Evolutionary conservation across 2,329 filamentous ascomycete genomes (phyloP).

Genomic region (Penicillium sp.): DNA sequence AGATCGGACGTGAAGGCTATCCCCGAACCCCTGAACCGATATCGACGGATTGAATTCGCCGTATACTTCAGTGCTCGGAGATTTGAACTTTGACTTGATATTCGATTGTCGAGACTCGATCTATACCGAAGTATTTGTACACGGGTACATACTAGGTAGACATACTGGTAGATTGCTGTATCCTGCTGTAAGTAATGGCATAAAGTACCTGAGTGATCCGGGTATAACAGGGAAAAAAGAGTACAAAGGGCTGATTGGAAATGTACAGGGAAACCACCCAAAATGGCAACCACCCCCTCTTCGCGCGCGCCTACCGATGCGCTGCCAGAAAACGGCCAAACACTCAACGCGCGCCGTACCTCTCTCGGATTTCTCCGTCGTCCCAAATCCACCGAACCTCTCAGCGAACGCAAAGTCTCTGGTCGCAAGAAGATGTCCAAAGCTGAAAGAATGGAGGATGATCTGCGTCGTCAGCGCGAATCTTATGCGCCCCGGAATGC

Average conservation of each 20-base stretch:
- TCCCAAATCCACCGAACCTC: constrained; percentile 60
- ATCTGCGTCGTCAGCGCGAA: constrained; percentile 52
- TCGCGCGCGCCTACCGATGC: constrained; percentile 29
- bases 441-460: constrained; percentile 45
- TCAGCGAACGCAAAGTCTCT: constrained; percentile 50
- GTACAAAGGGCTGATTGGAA: not conserved
- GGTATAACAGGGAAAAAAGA: not conserved
- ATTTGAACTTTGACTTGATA: not conserved
- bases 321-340: constrained; percentile 31
- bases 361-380: constrained; percentile 59
- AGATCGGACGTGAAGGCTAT: not conserved
- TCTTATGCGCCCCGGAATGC: constrained; percentile 53
- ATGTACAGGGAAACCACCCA: constrained; percentile 12
- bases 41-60: constrained; percentile 5
- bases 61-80: not conserved
- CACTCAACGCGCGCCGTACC: constrained; percentile 38
- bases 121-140: not conserved
- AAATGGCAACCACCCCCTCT: constrained; percentile 36
- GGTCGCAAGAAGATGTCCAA: constrained; percentile 38
- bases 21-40: not conserved
- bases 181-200: not conserved
- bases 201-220: not conserved
- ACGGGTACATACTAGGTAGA: not conserved
- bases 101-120: not conserved
- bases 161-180: not conserved